Base-by-base conservation (phyloP, 1,284 basidiomycete species). In the Ganoderma multipileum region DNA sequence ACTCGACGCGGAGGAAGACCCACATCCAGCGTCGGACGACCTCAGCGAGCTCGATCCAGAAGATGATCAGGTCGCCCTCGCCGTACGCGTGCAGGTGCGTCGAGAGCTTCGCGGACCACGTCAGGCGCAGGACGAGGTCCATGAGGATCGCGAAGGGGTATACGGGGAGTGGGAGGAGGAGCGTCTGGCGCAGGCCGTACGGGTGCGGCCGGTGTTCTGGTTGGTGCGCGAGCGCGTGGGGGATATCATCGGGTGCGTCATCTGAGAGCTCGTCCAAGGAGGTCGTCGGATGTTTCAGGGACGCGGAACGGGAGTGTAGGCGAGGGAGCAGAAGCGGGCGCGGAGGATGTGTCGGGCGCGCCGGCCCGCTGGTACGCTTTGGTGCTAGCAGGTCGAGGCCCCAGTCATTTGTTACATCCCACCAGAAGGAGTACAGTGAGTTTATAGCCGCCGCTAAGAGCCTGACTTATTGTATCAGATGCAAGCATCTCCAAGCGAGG, bases 371-470 rank as follows among this genome's bases (percentile, higher is more conserved):
- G 71, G 72, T 8, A 76, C 73, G 59, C 61, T 77, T 76, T 23
- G 80, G 79, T 64, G 86, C 86, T 67, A 98, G 83, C 36, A 98
- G 81, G 55, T 91, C 88, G 59, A 99, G 85, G 0, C 98, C 98
- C 97, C 97, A 99, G 80, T 99, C 98, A 78, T 98, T 95, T 58
- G 95, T 96, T 41, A 99, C 88, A 80, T 99, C 98, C 98, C 98
- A 99, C 95, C 96, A 99, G 80, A 98, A 99, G 7, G 96, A 97
- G 81, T 95, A 99, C 57, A 95, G 80, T 1, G 96, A 97, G 80
- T 99, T 99, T 74, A 98, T 80, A 18, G 89, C 85, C 33, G 96
- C 96, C 14, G 92, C 89, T 30, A 97, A 80, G 18, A 98, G 80
- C 98, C 96, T 96, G 62, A 18, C 64, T 0, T 16, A 28, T 12